A percentile compares a stretch with the other conserved stretches of the same genome.
phyloP scores from a whole-genome alignment of 129 eudicot species.

The Lactuca sativa region DNA sequence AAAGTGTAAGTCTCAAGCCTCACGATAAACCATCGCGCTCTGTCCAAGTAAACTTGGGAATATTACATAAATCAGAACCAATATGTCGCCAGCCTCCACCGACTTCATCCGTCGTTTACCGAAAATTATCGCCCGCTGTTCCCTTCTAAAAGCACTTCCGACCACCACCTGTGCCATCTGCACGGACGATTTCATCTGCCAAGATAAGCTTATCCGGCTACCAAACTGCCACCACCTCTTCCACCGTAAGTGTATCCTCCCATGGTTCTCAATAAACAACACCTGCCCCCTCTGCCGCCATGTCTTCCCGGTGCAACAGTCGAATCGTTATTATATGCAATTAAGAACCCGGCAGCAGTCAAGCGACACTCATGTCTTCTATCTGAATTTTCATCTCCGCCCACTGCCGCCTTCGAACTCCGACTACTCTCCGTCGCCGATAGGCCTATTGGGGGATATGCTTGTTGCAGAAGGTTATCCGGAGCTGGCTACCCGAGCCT shows the following conservation, averaged over 20 bases:
- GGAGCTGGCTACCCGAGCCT: not conserved
- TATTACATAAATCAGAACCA: not conserved
- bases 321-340: not conserved
- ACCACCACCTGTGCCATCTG: conserved; percentile 7
- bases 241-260: conserved; percentile 10
- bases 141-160: conserved; percentile 5
- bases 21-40: not conserved
- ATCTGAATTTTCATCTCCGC: conserved; percentile 9
- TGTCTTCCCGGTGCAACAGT: conserved; percentile 1
- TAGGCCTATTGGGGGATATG: not conserved
- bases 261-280: conserved; percentile 16
- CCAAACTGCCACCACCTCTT: conserved; percentile 19
- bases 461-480: conserved; percentile 2
- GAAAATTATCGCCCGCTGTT: not conserved
- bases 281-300: conserved; percentile 22
- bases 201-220: not conserved
- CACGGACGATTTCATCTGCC: conserved; percentile 11
- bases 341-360: not conserved
- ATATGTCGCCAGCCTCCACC: not conserved
- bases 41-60: not conserved
- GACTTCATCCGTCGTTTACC: not conserved
- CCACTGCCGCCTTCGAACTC: not conserved
- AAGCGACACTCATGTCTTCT: not conserved
- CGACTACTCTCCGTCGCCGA: not conserved
- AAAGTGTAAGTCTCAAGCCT: not conserved